phyloP scores from a whole-genome alignment of 768 basidiomycete species.

The Kwoniella sp. region DNA sequence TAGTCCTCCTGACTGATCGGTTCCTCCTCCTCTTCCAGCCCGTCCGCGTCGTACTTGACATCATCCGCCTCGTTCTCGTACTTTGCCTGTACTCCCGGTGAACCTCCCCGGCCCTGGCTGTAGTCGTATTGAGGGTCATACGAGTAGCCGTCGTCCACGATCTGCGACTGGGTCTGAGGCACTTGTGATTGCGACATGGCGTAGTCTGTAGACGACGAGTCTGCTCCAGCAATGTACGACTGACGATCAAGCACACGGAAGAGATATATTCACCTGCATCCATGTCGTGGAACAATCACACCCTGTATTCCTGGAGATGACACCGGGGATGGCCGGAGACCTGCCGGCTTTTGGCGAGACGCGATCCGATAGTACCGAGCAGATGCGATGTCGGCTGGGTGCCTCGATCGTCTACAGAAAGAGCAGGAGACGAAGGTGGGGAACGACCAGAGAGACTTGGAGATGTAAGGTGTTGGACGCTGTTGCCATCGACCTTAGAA shows the following conservation, averaged over 20 bases:
- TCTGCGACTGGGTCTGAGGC: conserved; percentile 5
- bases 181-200: conserved; percentile 5
- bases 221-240: conserved; percentile 18
- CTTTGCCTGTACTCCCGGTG: background rate
- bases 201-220: conserved; percentile 16
- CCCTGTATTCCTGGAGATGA: too few relatives aligned
- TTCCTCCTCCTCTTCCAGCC: conserved; percentile 8
- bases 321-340: too few relatives aligned
- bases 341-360: too few relatives aligned
- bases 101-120: conserved; percentile 1
- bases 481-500: too few relatives aligned
- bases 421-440: too few relatives aligned
- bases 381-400: too few relatives aligned
- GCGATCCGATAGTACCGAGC: too few relatives aligned
- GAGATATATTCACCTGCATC: conserved; percentile 40
- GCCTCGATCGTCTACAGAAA: too few relatives aligned
- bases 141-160: conserved; percentile 22
- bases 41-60: conserved; percentile 10
- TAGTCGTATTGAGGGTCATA: conserved; percentile 19
- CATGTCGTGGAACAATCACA: conserved; percentile 24
- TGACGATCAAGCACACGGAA: conserved; percentile 2
- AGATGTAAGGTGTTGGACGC: too few relatives aligned
- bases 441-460: too few relatives aligned
- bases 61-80: conserved; percentile 9
- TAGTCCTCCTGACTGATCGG: conserved; percentile 45